These are phyloP conservation scores for Odonthalia washingtoniensis DNA, from an alignment of 31 red algal species.

Conservation along the genomic window DNA sequence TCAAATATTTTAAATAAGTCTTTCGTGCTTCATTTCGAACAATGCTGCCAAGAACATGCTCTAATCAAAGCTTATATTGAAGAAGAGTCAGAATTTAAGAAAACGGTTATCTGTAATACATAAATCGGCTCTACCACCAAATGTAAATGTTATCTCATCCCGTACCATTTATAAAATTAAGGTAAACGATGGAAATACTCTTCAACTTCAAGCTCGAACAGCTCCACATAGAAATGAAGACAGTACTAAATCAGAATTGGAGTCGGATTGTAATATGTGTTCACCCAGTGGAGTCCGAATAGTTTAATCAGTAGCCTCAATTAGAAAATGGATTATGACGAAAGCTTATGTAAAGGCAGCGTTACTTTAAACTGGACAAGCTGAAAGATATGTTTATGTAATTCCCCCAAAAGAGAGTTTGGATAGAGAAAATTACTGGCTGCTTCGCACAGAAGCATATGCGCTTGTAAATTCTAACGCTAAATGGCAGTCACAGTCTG, in stretches of 20 bases:
- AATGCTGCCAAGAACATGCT: neutral
- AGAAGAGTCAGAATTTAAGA: constrained; percentile 12
- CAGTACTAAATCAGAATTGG: neutral
- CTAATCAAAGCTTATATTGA: neutral
- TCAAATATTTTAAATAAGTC: neutral
- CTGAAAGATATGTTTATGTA: constrained; percentile 30
- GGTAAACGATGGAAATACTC: neutral
- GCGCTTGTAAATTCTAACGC: constrained; percentile 28
- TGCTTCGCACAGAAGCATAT: constrained; percentile 16
- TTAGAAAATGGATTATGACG: neutral
- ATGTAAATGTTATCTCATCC: constrained; percentile 34
- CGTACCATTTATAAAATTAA: constrained; percentile 43
- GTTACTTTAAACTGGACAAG: constrained; percentile 7
- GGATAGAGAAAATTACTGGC: neutral
- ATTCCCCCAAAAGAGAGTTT: constrained; percentile 20
- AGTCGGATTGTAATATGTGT: neutral
- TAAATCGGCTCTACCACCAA: neutral
- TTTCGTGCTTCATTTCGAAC: neutral
- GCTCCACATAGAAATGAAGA: constrained; percentile 29
- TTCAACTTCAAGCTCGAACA: neutral
- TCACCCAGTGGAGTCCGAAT: neutral
- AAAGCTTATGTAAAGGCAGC: neutral
- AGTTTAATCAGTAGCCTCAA: neutral
- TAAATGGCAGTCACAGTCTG: constrained; percentile 13
- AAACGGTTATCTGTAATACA: neutral